Conservation (phyloP, 1,139 yeast genomes). For the Magnusiomyces suaveolens region DNA sequence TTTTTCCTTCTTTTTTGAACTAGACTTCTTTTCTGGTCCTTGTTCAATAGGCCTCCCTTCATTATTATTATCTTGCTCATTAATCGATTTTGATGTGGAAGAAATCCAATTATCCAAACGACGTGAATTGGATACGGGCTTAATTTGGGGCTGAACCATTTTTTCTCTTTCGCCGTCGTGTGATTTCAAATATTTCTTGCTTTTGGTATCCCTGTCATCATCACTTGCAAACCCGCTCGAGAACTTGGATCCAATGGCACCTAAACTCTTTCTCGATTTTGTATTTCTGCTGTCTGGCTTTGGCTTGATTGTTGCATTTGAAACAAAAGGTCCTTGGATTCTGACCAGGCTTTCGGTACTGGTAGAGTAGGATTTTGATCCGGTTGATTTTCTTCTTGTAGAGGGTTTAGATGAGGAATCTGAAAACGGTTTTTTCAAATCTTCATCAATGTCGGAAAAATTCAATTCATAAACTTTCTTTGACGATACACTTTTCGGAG, state of each 20-base stretch:
- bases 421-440: background rate
- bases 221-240: background rate
- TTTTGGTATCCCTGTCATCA: background rate
- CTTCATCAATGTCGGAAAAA: constrained; percentile 1
- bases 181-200: background rate
- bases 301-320: too few species aligned
- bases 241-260: background rate
- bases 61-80: too few species aligned
- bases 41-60: too few species aligned
- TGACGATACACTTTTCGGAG: background rate
- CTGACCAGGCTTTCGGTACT: background rate
- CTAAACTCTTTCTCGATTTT: background rate
- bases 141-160: too few species aligned
- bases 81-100: too few species aligned
- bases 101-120: too few species aligned
- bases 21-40: too few species aligned
- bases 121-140: too few species aligned
- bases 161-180: background rate
- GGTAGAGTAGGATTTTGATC: background rate
- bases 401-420: too few species aligned
- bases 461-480: background rate
- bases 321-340: background rate
- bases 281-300: too few species aligned
- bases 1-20: too few species aligned
- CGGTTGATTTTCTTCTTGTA: background rate